These are phyloP conservation scores for Strobilomyces confusus DNA, from an alignment of 768 basidiomycete genomes.

Conservation along the genomic window DNA sequence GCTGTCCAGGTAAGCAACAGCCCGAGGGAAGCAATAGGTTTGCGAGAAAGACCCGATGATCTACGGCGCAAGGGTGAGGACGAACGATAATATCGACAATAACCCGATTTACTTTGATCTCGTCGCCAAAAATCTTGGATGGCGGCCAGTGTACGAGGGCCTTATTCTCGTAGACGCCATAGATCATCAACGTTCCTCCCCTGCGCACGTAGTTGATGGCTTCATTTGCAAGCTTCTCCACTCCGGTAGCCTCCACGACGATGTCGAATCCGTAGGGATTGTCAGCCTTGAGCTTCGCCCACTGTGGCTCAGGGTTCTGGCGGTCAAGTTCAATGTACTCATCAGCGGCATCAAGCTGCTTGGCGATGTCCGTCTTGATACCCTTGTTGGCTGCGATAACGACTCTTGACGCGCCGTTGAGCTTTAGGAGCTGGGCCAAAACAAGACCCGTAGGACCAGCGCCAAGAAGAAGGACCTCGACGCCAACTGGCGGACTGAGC, in stretches of 20 bases:
- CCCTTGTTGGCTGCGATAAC: conserved; percentile 89
- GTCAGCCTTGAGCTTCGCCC: conserved; percentile 73
- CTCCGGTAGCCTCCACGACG: conserved; percentile 79
- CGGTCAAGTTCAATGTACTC: conserved; percentile 86
- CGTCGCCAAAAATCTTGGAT: conserved; percentile 72
- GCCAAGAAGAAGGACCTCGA: conserved; percentile 81
- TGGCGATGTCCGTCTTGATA: conserved; percentile 85
- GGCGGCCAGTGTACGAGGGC: conserved; percentile 86
- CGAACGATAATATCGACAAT: not conserved
- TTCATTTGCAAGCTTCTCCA: conserved; percentile 82
- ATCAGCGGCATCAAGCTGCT: conserved; percentile 72
- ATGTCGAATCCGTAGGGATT: conserved; percentile 89
- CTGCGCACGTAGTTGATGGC: conserved; percentile 86
- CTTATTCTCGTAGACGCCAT: conserved; percentile 87
- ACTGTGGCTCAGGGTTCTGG: conserved; percentile 68
- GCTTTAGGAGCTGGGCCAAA: conserved; percentile 80
- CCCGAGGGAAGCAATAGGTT: conserved; percentile 85
- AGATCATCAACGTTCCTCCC: conserved; percentile 82
- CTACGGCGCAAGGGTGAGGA: conserved; percentile 32
- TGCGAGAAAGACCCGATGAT: conserved; percentile 92
- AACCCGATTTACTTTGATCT: conserved; percentile 47
- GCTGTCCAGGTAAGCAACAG: conserved; percentile 83
- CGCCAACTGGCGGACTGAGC: conserved; percentile 74
- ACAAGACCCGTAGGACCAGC: conserved; percentile 94
- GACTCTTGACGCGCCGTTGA: conserved; percentile 77